Evolutionary conservation across 257 asterid species (phyloP).

Genomic region (Vinca minor): DNA sequence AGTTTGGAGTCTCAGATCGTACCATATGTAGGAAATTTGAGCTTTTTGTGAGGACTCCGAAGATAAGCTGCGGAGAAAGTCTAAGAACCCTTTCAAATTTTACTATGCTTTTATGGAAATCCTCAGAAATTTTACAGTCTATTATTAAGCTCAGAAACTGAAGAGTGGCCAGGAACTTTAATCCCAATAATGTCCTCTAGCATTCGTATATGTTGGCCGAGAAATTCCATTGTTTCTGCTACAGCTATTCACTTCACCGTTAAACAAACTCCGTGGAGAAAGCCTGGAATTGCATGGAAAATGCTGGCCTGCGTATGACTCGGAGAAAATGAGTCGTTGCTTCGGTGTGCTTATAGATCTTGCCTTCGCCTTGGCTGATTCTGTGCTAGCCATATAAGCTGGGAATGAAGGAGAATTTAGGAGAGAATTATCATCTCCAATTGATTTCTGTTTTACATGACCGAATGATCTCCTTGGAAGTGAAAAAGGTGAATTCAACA

Average conservation of each 20-base stretch:
- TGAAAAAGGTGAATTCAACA: conserved; percentile 39
- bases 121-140: not conserved
- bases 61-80: not conserved
- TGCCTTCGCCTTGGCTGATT: conserved; percentile 76
- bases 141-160: too few relatives aligned
- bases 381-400: conserved; percentile 75
- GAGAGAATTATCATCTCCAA: conserved; percentile 44
- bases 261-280: conserved; percentile 46
- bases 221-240: conserved; percentile 36
- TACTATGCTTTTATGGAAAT: not conserved
- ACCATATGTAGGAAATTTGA: not conserved
- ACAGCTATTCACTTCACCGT: conserved; percentile 28
- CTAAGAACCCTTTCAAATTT: not conserved
- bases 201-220: conserved; percentile 25
- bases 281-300: conserved; percentile 50
- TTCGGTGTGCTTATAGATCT: conserved; percentile 75
- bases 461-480: conserved; percentile 63
- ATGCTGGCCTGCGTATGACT: conserved; percentile 46
- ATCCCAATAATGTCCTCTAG: conserved; percentile 20
- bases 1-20: not conserved
- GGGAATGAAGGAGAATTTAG: conserved; percentile 58
- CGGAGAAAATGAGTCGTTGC: conserved; percentile 50
- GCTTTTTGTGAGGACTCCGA: not conserved
- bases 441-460: conserved; percentile 44
- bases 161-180: not conserved